Percentiles rank a stretch among this genome's conserved stretches.
These are phyloP conservation scores for Lasiosphaeria ovina DNA, from an alignment of 495 filamentous ascomycete species.

Conservation along the genomic window DNA sequence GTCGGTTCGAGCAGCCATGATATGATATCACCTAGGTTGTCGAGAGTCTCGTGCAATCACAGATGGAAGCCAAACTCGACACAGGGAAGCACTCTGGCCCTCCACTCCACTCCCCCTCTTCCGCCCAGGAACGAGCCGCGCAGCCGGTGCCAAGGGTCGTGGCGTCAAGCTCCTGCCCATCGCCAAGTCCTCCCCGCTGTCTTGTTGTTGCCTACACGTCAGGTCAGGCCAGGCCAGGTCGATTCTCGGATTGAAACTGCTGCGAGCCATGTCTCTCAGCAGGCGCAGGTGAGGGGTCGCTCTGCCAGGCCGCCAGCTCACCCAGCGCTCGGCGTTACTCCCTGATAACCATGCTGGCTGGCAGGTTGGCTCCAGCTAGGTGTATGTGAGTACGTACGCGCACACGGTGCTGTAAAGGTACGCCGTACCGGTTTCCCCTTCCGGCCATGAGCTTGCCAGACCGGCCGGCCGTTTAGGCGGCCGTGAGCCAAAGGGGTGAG, in stretches of 20 bases:
- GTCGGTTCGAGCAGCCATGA: slow-evolving; percentile 7
- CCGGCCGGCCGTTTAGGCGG: neutral
- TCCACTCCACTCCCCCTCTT: neutral
- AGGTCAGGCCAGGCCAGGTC: neutral
- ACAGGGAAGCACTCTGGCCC: neutral
- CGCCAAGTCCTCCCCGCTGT: neutral
- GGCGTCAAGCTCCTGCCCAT: neutral
- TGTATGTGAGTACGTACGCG: neutral
- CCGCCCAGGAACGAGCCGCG: slow-evolving; percentile 8
- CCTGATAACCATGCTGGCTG: neutral
- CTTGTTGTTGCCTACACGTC: neutral
- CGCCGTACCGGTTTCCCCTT: neutral
- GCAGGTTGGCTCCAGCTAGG: neutral
- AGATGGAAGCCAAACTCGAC: neutral
- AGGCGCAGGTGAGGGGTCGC: neutral
- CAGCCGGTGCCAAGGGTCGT: slow-evolving; percentile 1
- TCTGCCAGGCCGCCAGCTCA: neutral
- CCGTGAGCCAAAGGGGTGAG: slow-evolving; percentile 16
- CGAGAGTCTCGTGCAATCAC: slow-evolving; percentile 10
- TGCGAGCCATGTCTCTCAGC: neutral
- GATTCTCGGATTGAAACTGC: neutral
- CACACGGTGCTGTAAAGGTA: neutral
- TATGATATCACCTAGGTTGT: slow-evolving; percentile 11
- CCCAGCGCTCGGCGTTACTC: neutral
- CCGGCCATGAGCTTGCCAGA: neutral